These are phyloP conservation scores for Pseudozyma sp. DNA, from an alignment of 1,284 basidiomycete genomes.

Conservation along the genomic window DNA sequence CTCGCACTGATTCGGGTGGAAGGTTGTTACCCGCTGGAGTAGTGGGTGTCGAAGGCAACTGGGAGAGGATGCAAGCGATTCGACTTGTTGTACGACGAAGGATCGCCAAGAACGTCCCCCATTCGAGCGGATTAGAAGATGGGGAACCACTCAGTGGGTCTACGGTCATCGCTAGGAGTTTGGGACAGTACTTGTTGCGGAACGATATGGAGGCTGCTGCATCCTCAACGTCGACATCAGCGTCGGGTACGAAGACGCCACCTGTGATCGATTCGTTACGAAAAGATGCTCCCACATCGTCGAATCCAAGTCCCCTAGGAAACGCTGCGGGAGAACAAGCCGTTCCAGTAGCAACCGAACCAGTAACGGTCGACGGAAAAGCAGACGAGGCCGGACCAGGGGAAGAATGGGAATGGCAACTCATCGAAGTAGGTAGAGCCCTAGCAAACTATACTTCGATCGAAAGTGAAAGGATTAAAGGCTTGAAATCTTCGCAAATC, in stretches of 20 bases:
- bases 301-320: neutral
- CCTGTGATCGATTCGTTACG: conserved; percentile 43
- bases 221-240: neutral
- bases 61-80: conserved; percentile 94
- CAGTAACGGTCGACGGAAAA: neutral
- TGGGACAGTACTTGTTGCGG: conserved; percentile 38
- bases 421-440: conserved; percentile 91
- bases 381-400: conserved; percentile 7
- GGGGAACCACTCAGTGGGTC: conserved; percentile 25
- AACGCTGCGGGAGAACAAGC: neutral
- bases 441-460: conserved; percentile 95
- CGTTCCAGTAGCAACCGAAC: neutral
- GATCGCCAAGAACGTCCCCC: conserved; percentile 24
- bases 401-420: conserved; percentile 74
- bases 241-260: conserved; percentile 26
- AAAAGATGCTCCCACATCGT: conserved; percentile 9
- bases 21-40: conserved; percentile 91
- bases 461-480: conserved; percentile 89
- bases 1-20: conserved; percentile 86
- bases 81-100: conserved; percentile 77
- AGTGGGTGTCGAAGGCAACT: conserved; percentile 84
- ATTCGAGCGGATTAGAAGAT: conserved; percentile 25
- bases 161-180: conserved; percentile 13
- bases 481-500: conserved; percentile 77
- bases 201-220: conserved; percentile 14